Evolutionary conservation across 345 rosid species (phyloP).

Genomic region (Lumnitzera littorea): DNA sequence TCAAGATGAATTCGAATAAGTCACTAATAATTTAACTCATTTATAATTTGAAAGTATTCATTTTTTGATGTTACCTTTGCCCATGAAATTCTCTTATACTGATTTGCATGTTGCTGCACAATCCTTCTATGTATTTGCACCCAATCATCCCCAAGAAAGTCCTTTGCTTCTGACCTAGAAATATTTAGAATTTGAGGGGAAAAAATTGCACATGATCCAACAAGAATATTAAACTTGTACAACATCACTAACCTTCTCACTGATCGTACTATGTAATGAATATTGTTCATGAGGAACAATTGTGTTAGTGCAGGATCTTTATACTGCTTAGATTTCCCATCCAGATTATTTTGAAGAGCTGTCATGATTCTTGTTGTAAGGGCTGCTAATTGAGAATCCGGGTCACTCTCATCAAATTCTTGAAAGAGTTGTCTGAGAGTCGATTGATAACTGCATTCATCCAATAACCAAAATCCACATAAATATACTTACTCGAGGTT

Average conservation of each 20-base stretch:
- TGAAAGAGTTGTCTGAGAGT: slow-evolving; percentile 80
- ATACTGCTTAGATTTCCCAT: slow-evolving; percentile 93
- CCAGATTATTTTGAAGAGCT: slow-evolving; percentile 81
- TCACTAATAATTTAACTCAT: too few species aligned
- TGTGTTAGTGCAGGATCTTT: slow-evolving; percentile 91
- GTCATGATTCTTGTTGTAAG: slow-evolving; percentile 83
- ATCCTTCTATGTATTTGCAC: slow-evolving; percentile 93
- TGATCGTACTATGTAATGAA: slow-evolving; percentile 96
- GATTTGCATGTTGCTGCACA: slow-evolving; percentile 97
- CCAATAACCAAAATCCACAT: neutral
- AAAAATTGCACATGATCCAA: neutral
- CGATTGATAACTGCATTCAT: slow-evolving; percentile 59
- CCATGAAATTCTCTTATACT: slow-evolving; percentile 96
- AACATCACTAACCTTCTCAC: slow-evolving; percentile 60
- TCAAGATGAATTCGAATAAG: too few species aligned
- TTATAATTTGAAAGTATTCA: neutral
- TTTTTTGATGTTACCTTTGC: slow-evolving; percentile 51
- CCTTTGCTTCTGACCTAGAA: slow-evolving; percentile 94
- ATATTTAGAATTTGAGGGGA: slow-evolving; percentile 2
- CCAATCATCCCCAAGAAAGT: slow-evolving; percentile 96
- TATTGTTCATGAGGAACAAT: slow-evolving; percentile 91
- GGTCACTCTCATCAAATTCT: slow-evolving; percentile 55
- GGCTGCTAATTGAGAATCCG: slow-evolving; percentile 51
- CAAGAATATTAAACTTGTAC: slow-evolving; percentile 2
- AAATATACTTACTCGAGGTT: too few species aligned